phyloP scores from a whole-genome alignment of 345 rosid species.

The Lenwebbia sp. region DNA sequence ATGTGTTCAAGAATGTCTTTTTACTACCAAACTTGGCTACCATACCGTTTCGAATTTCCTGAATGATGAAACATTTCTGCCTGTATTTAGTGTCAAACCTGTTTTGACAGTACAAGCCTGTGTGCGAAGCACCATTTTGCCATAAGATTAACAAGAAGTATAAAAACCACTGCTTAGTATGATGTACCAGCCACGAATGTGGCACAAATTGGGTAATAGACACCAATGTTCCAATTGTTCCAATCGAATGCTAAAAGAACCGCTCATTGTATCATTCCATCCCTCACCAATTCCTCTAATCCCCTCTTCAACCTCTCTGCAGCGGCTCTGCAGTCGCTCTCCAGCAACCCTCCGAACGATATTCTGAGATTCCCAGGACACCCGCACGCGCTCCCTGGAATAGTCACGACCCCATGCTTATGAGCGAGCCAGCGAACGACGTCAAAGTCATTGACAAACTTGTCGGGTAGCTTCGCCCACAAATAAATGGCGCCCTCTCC shows the following conservation, averaged over 20 bases:
- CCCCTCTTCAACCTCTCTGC: conserved; percentile 63
- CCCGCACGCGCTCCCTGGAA: conserved; percentile 75
- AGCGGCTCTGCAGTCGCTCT: conserved; percentile 55
- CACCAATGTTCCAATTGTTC: neutral
- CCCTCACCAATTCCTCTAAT: conserved; percentile 49
- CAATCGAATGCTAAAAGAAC: neutral
- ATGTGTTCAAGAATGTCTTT: neutral
- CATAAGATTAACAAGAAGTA: neutral
- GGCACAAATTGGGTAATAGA: neutral
- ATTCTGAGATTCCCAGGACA: conserved; percentile 63
- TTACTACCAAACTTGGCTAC: neutral
- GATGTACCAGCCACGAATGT: neutral
- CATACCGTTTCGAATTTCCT: neutral
- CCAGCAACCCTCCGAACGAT: conserved; percentile 73
- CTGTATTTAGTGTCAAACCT: neutral
- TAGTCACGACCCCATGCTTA: conserved; percentile 70
- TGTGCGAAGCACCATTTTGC: neutral
- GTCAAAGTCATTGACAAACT: conserved; percentile 25
- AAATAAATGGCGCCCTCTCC: conserved; percentile 95
- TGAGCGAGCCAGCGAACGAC: conserved; percentile 84
- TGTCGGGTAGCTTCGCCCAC: conserved; percentile 82
- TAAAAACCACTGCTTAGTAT: neutral
- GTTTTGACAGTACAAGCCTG: neutral
- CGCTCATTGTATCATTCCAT: conserved; percentile 34
- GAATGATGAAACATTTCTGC: neutral